Evolutionary conservation across 2,329 filamentous ascomycete genomes (phyloP).

Genomic region (Penicillium oxalicum): DNA sequence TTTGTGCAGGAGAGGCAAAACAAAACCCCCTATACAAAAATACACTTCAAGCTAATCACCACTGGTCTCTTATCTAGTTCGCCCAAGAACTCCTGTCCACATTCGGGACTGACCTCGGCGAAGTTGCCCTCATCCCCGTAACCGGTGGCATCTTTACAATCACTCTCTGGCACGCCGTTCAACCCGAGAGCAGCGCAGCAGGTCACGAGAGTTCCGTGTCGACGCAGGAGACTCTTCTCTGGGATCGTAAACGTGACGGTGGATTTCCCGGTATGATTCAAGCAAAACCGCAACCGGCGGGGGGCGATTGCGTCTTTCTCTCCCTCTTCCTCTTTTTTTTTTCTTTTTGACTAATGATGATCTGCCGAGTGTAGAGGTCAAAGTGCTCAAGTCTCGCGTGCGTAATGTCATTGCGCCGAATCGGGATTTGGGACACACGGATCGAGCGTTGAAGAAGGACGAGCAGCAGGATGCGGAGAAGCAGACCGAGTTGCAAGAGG

Average conservation of each 20-base stretch:
- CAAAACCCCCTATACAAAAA: not conserved
- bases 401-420: constrained; percentile 75
- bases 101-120: constrained; percentile 75
- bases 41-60: no score
- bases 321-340: not conserved
- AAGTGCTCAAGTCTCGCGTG: constrained; percentile 79
- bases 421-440: constrained; percentile 75
- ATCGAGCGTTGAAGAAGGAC: constrained; percentile 47
- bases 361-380: constrained; percentile 56
- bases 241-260: constrained; percentile 81
- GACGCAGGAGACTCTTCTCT: constrained; percentile 56
- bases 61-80: constrained; percentile 51
- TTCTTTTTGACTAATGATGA: no score
- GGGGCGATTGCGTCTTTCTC: not conserved
- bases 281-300: no score
- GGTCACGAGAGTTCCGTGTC: constrained; percentile 13
- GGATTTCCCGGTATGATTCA: constrained; percentile 66
- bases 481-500: constrained; percentile 2
- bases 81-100: constrained; percentile 94
- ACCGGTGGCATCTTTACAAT: constrained; percentile 82
- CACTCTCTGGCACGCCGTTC: constrained; percentile 46
- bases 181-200: constrained; percentile 1
- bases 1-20: not conserved
- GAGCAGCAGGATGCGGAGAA: constrained; percentile 28
- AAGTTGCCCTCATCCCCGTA: constrained; percentile 77